phyloP scores from a whole-genome alignment of 345 rosid genomes.

The Boechera divaricarpa region DNA sequence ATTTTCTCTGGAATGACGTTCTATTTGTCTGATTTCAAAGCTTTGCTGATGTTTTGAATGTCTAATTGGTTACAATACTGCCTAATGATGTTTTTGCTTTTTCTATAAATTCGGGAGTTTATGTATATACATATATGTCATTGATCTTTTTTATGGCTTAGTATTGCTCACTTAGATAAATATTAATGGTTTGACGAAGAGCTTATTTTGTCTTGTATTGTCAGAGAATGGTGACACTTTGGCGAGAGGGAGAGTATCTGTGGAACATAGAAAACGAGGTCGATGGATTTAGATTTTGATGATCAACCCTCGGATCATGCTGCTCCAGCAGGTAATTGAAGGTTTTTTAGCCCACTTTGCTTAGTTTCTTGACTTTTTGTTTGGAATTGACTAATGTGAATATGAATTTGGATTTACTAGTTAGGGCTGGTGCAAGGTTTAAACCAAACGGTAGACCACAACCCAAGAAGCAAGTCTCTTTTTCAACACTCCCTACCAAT shows the following conservation, averaged over 20 bases:
- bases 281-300: conserved; percentile 45
- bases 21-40: not conserved
- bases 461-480: conserved; percentile 30
- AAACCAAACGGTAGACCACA: conserved; percentile 45
- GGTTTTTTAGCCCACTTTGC: not conserved
- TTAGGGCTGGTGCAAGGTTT: conserved; percentile 46
- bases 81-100: not conserved
- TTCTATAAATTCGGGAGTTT: conserved; percentile 4
- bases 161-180: not conserved
- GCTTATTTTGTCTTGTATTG: not conserved
- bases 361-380: conserved; percentile 3
- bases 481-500: conserved; percentile 22
- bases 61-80: conserved; percentile 4
- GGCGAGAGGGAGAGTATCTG: conserved; percentile 6
- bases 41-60: conserved; percentile 7
- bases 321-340: conserved; percentile 34
- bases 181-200: not conserved
- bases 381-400: conserved; percentile 6
- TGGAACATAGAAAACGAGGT: not conserved
- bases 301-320: conserved; percentile 27
- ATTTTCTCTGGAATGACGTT: not conserved
- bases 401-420: conserved; percentile 24
- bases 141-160: conserved; percentile 4
- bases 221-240: not conserved
- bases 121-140: conserved; percentile 17